Evolutionary conservation across 176 grass and related monocot species (phyloP).

Genomic region (Aegilops bicornis): DNA sequence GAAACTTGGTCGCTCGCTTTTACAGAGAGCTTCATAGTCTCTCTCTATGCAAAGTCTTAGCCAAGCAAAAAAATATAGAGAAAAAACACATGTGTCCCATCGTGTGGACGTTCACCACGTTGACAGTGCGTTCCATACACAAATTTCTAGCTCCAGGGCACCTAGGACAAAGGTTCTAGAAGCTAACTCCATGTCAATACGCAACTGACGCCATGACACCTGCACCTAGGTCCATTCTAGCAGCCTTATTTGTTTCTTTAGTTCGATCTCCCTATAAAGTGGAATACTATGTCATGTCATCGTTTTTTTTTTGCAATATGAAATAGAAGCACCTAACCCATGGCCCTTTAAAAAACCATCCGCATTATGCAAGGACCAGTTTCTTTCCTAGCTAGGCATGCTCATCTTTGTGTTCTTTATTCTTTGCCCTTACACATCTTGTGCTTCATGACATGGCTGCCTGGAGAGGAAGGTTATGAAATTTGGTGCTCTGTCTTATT

Average conservation of each 20-base stretch:
- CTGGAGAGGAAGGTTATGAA: not conserved
- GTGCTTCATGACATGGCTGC: not conserved
- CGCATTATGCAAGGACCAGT: not conserved
- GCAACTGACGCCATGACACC: not conserved
- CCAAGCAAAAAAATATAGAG: not conserved
- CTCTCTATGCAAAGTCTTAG: too few species aligned
- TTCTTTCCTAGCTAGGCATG: not conserved
- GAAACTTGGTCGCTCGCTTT: too few species aligned
- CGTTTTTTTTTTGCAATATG: not conserved
- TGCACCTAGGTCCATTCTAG: not conserved
- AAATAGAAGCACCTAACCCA: not conserved
- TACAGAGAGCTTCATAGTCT: too few species aligned
- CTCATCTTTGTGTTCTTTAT: not conserved
- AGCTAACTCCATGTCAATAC: conserved; percentile 1
- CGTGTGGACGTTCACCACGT: not conserved
- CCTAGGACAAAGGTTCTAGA: conserved; percentile 35
- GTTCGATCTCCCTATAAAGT: not conserved
- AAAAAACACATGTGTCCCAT: not conserved
- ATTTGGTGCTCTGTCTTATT: conserved; percentile 3
- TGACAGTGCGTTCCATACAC: not conserved
- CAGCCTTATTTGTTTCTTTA: not conserved
- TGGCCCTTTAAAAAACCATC: not conserved
- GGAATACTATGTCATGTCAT: not conserved
- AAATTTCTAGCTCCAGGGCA: not conserved
- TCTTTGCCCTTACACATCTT: not conserved